A percentile compares a stretch with the other conserved stretches of the same genome.
phyloP scores from a whole-genome alignment of 164 flowering plant species.

The Dillenia turbinata region DNA sequence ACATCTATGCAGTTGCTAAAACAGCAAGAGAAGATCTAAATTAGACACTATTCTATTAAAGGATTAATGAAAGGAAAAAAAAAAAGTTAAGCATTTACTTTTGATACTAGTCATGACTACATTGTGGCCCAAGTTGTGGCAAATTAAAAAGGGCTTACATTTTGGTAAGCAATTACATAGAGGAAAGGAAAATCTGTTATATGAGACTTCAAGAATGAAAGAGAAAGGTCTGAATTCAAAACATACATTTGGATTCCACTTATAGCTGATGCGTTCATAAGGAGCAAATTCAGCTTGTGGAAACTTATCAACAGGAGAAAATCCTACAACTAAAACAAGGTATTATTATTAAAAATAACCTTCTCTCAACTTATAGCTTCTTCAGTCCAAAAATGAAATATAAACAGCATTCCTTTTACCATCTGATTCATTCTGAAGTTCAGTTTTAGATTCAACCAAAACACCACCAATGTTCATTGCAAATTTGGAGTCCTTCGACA shows the following conservation, averaged over 20 bases:
- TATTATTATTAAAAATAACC: background rate
- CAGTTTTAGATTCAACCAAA: slow-evolving; percentile 55
- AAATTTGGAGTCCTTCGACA: slow-evolving; percentile 49
- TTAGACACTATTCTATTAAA: no score
- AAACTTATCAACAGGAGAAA: slow-evolving; percentile 82
- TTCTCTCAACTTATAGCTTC: no score
- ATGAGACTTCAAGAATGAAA: no score
- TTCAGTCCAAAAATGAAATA: slow-evolving; percentile 2
- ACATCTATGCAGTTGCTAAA: no score
- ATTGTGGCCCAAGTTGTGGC: no score
- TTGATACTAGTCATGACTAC: no score
- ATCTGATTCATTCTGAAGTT: slow-evolving; percentile 19
- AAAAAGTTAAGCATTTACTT: no score
- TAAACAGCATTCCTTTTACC: slow-evolving; percentile 32
- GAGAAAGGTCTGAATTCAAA: slow-evolving; percentile 3
- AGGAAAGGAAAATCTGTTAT: no score
- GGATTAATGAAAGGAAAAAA: no score
- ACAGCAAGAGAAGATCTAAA: no score
- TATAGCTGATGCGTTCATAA: slow-evolving; percentile 45
- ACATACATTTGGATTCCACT: slow-evolving; percentile 93
- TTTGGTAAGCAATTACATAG: no score
- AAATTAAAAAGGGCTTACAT: no score
- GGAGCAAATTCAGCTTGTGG: slow-evolving; percentile 87
- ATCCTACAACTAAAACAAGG: slow-evolving; percentile 38
- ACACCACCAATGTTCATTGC: slow-evolving; percentile 70